Base-by-base conservation (phyloP, 2,329 filamentous ascomycete genomes). In the Mycosphaerella arachidis region DNA sequence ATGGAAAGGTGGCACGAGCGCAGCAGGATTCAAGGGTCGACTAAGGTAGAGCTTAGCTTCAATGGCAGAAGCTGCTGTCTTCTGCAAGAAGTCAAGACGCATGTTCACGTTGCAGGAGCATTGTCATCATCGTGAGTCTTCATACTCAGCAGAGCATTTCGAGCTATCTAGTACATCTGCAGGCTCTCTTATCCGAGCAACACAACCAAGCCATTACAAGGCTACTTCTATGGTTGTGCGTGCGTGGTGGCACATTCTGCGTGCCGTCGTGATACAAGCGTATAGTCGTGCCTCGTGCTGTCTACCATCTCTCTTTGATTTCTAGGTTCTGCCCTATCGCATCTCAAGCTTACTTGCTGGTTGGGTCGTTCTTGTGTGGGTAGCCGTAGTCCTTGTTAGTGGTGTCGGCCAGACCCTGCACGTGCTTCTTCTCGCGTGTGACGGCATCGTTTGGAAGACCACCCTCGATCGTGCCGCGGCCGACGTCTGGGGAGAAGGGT, bases 381-480 rank as follows among this genome's bases (percentile, higher is more conserved):
- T 78, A 76, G 53, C 76, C 75, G 52, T 77, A 76, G 61, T 77
- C 75, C 70, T 75, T 70, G 54, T 68, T 66, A 5, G 75, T 75
- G 24, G 78, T 81, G 53, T 79, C 65, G 56, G 63, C 73, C 33
- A 79, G 67, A 24, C 74, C 74, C n/a, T 67, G 53, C 67, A 77
- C 75, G 57, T 75, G 57, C 73, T 76, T 78, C 55, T 72, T 68
- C 64, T 78, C 82, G 54, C 77, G 75, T 16, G 78, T 73, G n/a
- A 78, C 77, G 50, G 84, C 85, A 73, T 89, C 86, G 71, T 82
- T 83, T 18, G 86, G 85, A 24, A 84, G 74, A 2, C 78, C 79
- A 40, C 78, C 77, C 35, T 90, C 86, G 64, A 79, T 77, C 20
- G 79, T 86, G 73, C 89, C 80, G 48, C 87, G 81, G 12, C 87